Evolutionary conservation across 225 moss, liverwort and hornwort genomes (phyloP).

Genomic region (Asterella californica): DNA sequence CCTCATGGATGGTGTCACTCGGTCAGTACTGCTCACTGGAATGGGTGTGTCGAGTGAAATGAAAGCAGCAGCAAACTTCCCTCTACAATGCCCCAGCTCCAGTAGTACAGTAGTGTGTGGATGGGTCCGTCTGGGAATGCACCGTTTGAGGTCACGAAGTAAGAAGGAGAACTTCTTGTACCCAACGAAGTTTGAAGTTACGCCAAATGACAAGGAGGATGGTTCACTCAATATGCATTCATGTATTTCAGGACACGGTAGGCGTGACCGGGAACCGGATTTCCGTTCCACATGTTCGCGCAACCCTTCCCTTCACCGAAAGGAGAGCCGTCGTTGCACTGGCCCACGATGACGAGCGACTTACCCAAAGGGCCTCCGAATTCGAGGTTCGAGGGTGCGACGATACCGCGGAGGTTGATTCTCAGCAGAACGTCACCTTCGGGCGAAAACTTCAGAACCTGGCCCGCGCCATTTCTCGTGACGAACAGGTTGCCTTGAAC

Average conservation of each 20-base stretch:
- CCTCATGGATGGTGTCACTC: background rate
- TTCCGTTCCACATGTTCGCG: conserved; percentile 29
- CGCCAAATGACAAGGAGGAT: too few species aligned
- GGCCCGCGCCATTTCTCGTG: conserved; percentile 31
- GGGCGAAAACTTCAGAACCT: conserved; percentile 35
- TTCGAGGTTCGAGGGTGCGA: conserved; percentile 28
- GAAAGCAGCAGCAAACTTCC: background rate
- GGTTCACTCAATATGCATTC: background rate
- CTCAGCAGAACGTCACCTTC: conserved; percentile 23
- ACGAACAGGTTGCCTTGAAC: conserved; percentile 34
- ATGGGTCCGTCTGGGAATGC: background rate
- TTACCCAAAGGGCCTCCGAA: conserved; percentile 36
- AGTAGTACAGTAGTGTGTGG: too few species aligned
- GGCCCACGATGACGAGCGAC: conserved; percentile 26
- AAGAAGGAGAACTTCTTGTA: too few species aligned
- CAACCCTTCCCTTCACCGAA: conserved; percentile 32
- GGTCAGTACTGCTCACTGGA: background rate
- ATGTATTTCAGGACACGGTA: conserved; percentile 24
- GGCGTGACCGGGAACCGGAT: conserved; percentile 31
- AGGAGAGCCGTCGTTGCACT: conserved; percentile 15
- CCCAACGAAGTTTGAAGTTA: too few species aligned
- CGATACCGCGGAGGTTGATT: conserved; percentile 18
- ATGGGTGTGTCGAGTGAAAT: background rate
- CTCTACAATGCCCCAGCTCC: too few species aligned
- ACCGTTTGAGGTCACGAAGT: background rate